These are phyloP conservation scores for Exophiala mesophila DNA, from an alignment of 2,329 filamentous ascomycete species.

Conservation along the genomic window DNA sequence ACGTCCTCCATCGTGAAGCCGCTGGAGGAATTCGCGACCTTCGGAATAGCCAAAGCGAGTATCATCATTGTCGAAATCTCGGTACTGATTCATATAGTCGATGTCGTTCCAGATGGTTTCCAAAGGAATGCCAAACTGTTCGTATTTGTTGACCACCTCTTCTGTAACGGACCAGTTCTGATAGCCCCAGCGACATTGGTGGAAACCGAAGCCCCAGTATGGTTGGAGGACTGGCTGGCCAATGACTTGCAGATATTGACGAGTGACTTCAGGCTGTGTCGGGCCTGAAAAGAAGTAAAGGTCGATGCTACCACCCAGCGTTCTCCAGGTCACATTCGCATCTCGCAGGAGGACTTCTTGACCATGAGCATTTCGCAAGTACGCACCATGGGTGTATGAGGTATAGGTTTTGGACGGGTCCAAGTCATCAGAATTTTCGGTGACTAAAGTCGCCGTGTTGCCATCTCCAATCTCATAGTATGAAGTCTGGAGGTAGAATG, in stretches of 20 bases:
- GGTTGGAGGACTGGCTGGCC: slow-evolving; percentile 73
- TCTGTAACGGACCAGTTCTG: slow-evolving; percentile 60
- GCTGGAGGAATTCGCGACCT: slow-evolving; percentile 48
- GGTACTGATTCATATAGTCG: slow-evolving; percentile 57
- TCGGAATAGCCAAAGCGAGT: slow-evolving; percentile 47
- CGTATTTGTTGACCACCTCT: slow-evolving; percentile 51
- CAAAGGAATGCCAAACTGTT: slow-evolving; percentile 52
- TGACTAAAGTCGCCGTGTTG: slow-evolving; percentile 50
- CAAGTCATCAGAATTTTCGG: slow-evolving; percentile 44
- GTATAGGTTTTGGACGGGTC: slow-evolving; percentile 52
- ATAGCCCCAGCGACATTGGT: slow-evolving; percentile 83
- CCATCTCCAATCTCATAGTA: slow-evolving; percentile 58
- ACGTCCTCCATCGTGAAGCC: slow-evolving; percentile 50
- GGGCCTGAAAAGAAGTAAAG: slow-evolving; percentile 76
- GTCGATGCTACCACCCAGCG: slow-evolving; percentile 71
- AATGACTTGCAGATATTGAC: slow-evolving; percentile 65
- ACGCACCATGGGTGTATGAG: slow-evolving; percentile 65
- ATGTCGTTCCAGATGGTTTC: slow-evolving; percentile 44
- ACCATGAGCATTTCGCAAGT: slow-evolving; percentile 69
- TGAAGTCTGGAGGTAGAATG: slow-evolving; percentile 73
- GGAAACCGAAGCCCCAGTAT: slow-evolving; percentile 76
- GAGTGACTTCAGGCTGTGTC: slow-evolving; percentile 61
- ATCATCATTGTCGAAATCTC: slow-evolving; percentile 55
- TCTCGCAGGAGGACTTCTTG: slow-evolving; percentile 66
- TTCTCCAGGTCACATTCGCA: slow-evolving; percentile 65